Evolutionary conservation across 352 stramenopile genomes (phyloP).

Genomic region (Blastocystis sp.): DNA sequence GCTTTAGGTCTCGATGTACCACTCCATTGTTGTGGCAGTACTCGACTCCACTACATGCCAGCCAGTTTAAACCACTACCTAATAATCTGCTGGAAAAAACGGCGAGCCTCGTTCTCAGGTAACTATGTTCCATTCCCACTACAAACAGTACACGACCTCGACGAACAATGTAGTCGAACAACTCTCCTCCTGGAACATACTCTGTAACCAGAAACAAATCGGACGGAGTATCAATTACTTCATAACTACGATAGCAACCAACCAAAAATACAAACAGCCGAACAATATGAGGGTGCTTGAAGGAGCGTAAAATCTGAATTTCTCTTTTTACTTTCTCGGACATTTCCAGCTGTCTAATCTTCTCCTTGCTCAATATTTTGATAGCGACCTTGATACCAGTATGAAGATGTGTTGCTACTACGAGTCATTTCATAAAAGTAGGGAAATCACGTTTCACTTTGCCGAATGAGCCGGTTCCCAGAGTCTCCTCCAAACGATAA

Average conservation of each 20-base stretch:
- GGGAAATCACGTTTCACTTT: conserved; percentile 80
- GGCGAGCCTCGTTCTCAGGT: conserved; percentile 88
- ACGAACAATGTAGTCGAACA: conserved; percentile 96
- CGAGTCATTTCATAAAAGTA: neutral
- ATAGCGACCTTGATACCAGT: conserved; percentile 97
- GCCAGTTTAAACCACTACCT: neutral
- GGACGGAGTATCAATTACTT: conserved; percentile 96
- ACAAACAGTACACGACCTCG: conserved; percentile 1
- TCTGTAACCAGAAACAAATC: conserved; percentile 91
- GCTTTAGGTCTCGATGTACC: conserved; percentile 95
- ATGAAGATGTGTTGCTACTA: conserved; percentile 89
- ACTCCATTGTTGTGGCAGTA: conserved; percentile 99
- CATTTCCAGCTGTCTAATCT: conserved; percentile 97
- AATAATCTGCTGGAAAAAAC: conserved; percentile 95
- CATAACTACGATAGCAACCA: conserved; percentile 67
- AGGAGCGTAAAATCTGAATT: conserved; percentile 96
- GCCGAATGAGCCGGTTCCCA: conserved; percentile 97
- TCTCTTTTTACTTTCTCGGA: conserved; percentile 97
- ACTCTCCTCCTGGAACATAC: conserved; percentile 81
- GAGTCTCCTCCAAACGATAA: conserved; percentile 95
- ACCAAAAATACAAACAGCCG: conserved; percentile 73
- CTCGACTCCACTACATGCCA: conserved; percentile 80
- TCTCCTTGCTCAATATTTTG: conserved; percentile 98
- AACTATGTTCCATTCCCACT: conserved; percentile 71
- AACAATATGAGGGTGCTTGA: conserved; percentile 98